Evolutionary conservation across 2,329 filamentous ascomycete genomes (phyloP), one percentile per base, ranked within the genome.

Genomic region (Teratosphaeria gauchensis): DNA sequence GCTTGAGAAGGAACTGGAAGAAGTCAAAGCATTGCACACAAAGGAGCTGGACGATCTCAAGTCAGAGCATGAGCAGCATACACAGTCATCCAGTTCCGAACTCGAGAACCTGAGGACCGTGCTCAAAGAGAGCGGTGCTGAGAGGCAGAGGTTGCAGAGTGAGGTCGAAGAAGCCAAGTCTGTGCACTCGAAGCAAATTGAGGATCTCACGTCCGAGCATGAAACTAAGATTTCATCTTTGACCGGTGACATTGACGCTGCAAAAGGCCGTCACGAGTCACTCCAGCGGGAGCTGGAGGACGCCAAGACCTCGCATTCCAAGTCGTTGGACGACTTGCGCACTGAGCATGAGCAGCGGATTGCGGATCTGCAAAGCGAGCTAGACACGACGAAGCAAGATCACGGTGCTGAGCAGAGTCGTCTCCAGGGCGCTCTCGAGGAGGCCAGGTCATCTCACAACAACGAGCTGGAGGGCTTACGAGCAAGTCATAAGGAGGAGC

Each of bases 241-340:
- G 42, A 48, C 7, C 2, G 42, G 19, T n/a, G 42, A 48, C 1
- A 5, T 48, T 8, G 42, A 48, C 16, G n/a, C 42, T 21, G 42
- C 42, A 8, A 48, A 48, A 8, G n/a, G n/a, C 19, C 16, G 7
- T 19, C 42, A 48, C 19, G 16, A 48, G 42, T 48, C 42, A 19
- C 42, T 19, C 11, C 16, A 51, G 28, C 46, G 32, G 14, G 19
- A 46, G 28, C 19, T 56, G 19, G n/a, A n/a, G 1, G 16, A 56
- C 14, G 38, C 38, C 3, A 38, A 38, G 32, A 6, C 12, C 4
- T 14, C 30, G 4, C 53, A 55, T 33, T n/a, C 33, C 12, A 56
- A 46, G 21, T 46, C 58, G 1, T 48, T 59, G 2, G 24, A 59
- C 51, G 51, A 60, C 30, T 51, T 57, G 14, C 57, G 56, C 21